Evolutionary conservation across 2,329 filamentous ascomycete species (phyloP).

Genomic region (Rosellinia necatrix): DNA sequence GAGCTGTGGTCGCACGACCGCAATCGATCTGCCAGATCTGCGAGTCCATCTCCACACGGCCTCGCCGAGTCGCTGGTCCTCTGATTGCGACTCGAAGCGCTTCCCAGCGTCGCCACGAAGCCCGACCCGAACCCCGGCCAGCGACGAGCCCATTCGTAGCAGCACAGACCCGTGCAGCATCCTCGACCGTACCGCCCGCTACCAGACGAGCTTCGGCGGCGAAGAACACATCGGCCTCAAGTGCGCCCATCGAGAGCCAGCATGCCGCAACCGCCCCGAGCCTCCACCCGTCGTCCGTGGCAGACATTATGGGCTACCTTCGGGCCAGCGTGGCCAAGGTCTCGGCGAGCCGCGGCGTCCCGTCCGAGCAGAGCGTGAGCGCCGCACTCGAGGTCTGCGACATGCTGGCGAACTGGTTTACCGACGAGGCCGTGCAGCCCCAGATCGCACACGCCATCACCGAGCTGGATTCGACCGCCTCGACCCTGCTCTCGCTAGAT

Average conservation of each 20-base stretch:
- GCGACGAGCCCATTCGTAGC: neutral
- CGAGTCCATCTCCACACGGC: constrained; percentile 36
- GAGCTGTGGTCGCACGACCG: constrained; percentile 28
- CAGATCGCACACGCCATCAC: constrained; percentile 38
- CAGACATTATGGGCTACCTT: constrained; percentile 37
- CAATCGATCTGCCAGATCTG: constrained; percentile 40
- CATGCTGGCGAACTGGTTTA: constrained; percentile 38
- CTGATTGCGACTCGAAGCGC: constrained; percentile 40
- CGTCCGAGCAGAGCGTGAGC: constrained; percentile 37
- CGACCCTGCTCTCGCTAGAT: constrained; percentile 44
- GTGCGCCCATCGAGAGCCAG: neutral
- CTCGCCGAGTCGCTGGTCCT: constrained; percentile 24
- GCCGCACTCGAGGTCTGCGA: constrained; percentile 38
- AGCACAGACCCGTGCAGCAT: neutral
- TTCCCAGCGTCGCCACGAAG: constrained; percentile 24
- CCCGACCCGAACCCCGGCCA: constrained; percentile 9
- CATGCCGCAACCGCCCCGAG: neutral
- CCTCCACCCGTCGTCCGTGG: constrained; percentile 27
- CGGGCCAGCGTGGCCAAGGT: constrained; percentile 35
- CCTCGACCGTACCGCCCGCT: neutral
- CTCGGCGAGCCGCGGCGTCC: constrained; percentile 31
- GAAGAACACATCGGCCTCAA: neutral
- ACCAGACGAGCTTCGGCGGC: neutral
- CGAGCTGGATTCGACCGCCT: constrained; percentile 44
- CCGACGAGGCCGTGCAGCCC: constrained; percentile 38